Base-by-base conservation (phyloP, 2,329 filamentous ascomycete genomes). In the Sclerotiophoma versabilis region DNA sequence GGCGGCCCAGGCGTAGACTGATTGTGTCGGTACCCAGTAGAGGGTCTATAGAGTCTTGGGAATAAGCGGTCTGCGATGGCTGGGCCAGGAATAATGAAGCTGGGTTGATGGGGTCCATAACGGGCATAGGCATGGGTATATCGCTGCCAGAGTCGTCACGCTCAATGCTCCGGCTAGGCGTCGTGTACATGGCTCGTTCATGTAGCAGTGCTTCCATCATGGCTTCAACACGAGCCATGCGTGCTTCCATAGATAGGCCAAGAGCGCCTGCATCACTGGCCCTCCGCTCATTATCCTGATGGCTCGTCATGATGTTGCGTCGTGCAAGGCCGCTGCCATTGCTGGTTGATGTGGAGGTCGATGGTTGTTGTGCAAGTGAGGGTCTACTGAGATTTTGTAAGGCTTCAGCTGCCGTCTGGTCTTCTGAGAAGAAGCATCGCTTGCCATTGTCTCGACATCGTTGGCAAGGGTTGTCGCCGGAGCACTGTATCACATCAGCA, bases 401-500 rank as follows among this genome's bases (percentile, higher is more conserved):
- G 33, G 68, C 71, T 58, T 74, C 71, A 52, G 71, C 71, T 3
- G 71, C 71, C 19, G 69, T 73, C 59, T 73, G 70, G 54, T 74
- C 70, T 56, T 74, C 71, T 12, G 70, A 73, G 57, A 73, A 74
- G 63, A 73, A 73, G 62, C 71, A 74, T 30, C 70, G 70, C 42
- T 67, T 68, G 32, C 64, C 67, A 44, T 68, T 71, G 53, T 74
- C 71, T 54, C 65, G 38, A 49, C 71, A 73, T 58, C 71, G 67
- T 38, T 70, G 69, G 61, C 71, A 74, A 12, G 71, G 70, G 11
- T 71, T 72, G 27, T 73, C 69, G 45, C 71, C 71, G 15, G 65
- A 71, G 51, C 71, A 74, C 71, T 73, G 39, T 7, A 7, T 22
- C 2, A 10, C 6, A 20, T 64, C 47, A 60, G 52, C 23, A 43